Percentiles rank a stretch among this genome's conserved stretches.
Evolutionary conservation across 441 rosid species (phyloP).

Genomic region (Metrosideros polymorpha): DNA sequence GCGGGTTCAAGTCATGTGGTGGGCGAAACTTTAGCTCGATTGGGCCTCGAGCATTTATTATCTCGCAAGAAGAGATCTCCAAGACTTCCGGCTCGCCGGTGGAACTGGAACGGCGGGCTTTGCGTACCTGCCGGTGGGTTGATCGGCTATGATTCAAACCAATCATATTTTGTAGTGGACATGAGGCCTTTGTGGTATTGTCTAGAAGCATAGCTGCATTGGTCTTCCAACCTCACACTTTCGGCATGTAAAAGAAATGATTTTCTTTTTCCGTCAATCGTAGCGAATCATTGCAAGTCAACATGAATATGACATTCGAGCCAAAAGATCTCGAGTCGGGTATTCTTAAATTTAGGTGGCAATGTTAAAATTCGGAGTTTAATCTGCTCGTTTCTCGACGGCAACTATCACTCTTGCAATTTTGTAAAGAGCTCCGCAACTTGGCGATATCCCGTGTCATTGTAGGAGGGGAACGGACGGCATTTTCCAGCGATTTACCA

Average conservation of each 20-base stretch:
- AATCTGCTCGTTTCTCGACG: neutral
- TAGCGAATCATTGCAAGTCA: accelerated
- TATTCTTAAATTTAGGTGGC: neutral
- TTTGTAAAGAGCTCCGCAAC: neutral
- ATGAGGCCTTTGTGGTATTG: accelerated
- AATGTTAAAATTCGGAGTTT: neutral
- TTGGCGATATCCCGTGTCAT: neutral
- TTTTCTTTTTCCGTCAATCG: neutral
- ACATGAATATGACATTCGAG: neutral
- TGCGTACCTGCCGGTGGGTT: neutral
- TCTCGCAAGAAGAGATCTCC: neutral
- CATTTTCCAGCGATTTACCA: neutral
- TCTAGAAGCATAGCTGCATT: accelerated
- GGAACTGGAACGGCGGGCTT: neutral
- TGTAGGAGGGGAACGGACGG: neutral
- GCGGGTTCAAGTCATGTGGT: neutral
- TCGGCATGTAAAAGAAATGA: neutral
- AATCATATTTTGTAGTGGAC: accelerated
- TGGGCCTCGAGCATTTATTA: neutral
- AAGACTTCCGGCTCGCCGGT: accelerated
- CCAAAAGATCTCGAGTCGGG: neutral
- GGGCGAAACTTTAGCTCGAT: neutral
- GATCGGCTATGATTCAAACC: accelerated
- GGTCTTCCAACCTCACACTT: neutral
- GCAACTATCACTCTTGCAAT: too few relatives aligned